Conservation (phyloP, 2,329 filamentous ascomycete species). For the Zalaria obscura region DNA sequence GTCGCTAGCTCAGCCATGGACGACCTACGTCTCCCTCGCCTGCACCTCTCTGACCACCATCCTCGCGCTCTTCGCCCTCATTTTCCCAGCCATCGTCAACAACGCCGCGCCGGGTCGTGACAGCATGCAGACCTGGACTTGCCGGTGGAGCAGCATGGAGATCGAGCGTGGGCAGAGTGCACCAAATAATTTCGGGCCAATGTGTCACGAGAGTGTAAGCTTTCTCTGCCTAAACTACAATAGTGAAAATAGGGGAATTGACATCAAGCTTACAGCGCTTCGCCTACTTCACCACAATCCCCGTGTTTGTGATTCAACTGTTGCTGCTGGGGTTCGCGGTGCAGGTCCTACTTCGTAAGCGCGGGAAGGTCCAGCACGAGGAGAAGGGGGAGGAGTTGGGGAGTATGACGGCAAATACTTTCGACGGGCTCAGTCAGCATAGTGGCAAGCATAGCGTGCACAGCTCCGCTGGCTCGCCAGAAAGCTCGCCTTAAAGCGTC, state of each 20-base stretch:
- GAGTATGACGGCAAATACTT: slow-evolving; percentile 1
- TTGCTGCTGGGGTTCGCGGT: slow-evolving; percentile 8
- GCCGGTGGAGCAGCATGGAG: slow-evolving; percentile 14
- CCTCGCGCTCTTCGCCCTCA: slow-evolving; percentile 24
- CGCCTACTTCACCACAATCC: slow-evolving; percentile 28
- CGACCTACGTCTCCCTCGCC: not conserved
- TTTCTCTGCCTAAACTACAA: not conserved
- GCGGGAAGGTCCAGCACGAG: not conserved
- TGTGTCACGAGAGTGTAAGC: slow-evolving; percentile 28
- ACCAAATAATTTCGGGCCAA: slow-evolving; percentile 19
- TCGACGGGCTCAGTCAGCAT: not conserved
- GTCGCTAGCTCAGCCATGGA: slow-evolving; percentile 12
- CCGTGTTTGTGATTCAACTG: slow-evolving; percentile 25
- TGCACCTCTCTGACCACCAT: slow-evolving; percentile 21
- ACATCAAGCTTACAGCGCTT: slow-evolving; percentile 18
- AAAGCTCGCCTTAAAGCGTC: too few species aligned
- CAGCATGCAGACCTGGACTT: slow-evolving; percentile 24
- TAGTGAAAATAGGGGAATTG: not conserved
- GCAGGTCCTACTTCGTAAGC: not conserved
- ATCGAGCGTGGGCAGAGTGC: slow-evolving; percentile 6
- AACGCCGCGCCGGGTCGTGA: slow-evolving; percentile 11
- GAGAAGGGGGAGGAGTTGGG: slow-evolving; percentile 1
- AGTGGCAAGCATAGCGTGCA: not conserved
- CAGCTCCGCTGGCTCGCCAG: not conserved
- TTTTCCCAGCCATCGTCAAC: slow-evolving; percentile 21